Evolutionary conservation across 2,329 filamentous ascomycete species (phyloP).

Genomic region (Calonectria hongkongensis): DNA sequence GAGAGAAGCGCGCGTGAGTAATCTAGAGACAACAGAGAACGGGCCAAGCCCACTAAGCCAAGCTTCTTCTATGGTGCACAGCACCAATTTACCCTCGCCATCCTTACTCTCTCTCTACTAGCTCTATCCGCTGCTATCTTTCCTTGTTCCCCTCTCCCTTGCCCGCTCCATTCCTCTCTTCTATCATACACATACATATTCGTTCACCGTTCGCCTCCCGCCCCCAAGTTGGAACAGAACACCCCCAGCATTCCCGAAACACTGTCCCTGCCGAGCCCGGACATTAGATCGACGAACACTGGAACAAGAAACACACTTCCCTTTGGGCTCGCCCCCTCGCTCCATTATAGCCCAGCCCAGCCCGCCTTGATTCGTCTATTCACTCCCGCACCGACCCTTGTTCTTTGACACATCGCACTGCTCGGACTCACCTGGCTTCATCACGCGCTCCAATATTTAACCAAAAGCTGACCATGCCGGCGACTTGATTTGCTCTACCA

Average conservation of each 20-base stretch:
- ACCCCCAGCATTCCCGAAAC: slow-evolving; percentile 30
- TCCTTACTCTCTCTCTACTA: slow-evolving; percentile 27
- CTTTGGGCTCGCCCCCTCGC: not conserved
- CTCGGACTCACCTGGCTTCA: not conserved
- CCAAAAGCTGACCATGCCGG: slow-evolving; percentile 57
- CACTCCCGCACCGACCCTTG: slow-evolving; percentile 14
- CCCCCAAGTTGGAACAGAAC: slow-evolving; percentile 22
- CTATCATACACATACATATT: slow-evolving; percentile 29
- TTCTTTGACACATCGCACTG: slow-evolving; percentile 13
- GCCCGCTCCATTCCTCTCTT: not conserved
- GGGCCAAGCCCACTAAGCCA: slow-evolving; percentile 11
- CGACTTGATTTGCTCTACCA: slow-evolving; percentile 49
- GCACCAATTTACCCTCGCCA: not conserved
- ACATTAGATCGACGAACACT: slow-evolving; percentile 3
- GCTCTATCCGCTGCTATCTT: slow-evolving; percentile 15
- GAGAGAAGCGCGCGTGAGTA: slow-evolving; percentile 21
- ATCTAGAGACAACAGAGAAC: not conserved
- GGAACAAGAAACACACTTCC: slow-evolving; percentile 18
- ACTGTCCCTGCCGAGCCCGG: slow-evolving; percentile 16
- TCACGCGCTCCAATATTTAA: slow-evolving; percentile 10
- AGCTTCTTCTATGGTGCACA: not conserved
- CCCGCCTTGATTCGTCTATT: slow-evolving; percentile 9
- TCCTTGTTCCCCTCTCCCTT: slow-evolving; percentile 18
- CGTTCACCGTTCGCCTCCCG: slow-evolving; percentile 6
- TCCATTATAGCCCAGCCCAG: slow-evolving; percentile 7